Conservation (phyloP, 768 basidiomycete genomes). For the Thelephora aurantiotincta region DNA sequence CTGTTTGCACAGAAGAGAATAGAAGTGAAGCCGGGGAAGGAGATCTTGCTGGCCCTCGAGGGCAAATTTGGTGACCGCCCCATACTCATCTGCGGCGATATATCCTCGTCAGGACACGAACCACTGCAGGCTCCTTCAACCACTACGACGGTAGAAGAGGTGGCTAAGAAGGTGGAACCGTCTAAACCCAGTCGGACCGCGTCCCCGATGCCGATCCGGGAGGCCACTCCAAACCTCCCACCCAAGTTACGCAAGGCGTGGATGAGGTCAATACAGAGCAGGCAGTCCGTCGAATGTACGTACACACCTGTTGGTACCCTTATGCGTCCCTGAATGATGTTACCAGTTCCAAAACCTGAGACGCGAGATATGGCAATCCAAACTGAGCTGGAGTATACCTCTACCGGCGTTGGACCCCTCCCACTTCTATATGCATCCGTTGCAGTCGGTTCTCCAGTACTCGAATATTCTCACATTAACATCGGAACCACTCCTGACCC, state of each 20-base stretch:
- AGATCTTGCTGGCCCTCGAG: slow-evolving; percentile 49
- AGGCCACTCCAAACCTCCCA: slow-evolving; percentile 24
- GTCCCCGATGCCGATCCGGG: slow-evolving; percentile 16
- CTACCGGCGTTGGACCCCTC: neutral
- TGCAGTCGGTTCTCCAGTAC: too few species aligned
- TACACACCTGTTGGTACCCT: too few species aligned
- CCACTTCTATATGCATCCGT: too few species aligned
- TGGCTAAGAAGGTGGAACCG: slow-evolving; percentile 13
- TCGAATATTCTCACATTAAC: too few species aligned
- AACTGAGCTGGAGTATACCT: slow-evolving; percentile 7
- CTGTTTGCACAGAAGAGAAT: slow-evolving; percentile 58
- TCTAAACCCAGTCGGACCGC: neutral
- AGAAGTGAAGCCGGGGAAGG: slow-evolving; percentile 57
- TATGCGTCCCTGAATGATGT: too few species aligned
- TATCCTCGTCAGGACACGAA: slow-evolving; percentile 16
- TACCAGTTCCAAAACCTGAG: neutral
- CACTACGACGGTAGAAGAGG: slow-evolving; percentile 21
- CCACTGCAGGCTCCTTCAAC: too few species aligned
- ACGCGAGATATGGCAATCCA: neutral
- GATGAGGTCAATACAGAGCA: slow-evolving; percentile 31
- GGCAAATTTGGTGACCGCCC: slow-evolving; percentile 40
- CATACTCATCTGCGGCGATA: slow-evolving; percentile 44
- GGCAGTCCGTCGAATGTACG: neutral
- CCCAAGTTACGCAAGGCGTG: slow-evolving; percentile 55
- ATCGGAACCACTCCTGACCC: too few species aligned